Evolutionary conservation across 1,284 basidiomycete species (phyloP).

Genomic region (Apiotrichum montevideense): DNA sequence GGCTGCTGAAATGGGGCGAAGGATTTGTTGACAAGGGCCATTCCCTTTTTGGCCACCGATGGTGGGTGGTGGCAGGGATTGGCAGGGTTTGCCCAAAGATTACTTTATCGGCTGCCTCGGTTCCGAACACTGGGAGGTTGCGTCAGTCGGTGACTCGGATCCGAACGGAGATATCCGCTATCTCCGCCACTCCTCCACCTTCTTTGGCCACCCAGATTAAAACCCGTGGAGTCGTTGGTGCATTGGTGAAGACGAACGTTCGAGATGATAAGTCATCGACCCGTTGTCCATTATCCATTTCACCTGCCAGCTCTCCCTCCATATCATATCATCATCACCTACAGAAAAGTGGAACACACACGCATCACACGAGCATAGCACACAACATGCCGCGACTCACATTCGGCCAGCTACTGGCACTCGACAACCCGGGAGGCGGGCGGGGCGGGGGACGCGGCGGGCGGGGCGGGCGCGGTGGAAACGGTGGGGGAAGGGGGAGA

Average conservation of each 20-base stretch:
- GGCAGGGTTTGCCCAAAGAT: too few relatives aligned
- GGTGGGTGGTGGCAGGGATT: too few relatives aligned
- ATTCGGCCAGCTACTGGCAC: constrained; percentile 37
- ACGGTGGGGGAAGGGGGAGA: constrained; percentile 7
- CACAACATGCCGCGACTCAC: constrained; percentile 18
- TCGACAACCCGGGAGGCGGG: constrained; percentile 16
- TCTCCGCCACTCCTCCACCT: not conserved
- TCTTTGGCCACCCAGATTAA: not conserved
- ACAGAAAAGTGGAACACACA: not conserved
- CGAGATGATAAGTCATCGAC: not conserved
- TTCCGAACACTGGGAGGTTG: too few relatives aligned
- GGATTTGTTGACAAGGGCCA: too few relatives aligned
- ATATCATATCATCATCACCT: not conserved
- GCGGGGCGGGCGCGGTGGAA: constrained; percentile 12
- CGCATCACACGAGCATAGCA: not conserved
- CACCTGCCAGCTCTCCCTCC: not conserved
- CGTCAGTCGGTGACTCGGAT: too few relatives aligned
- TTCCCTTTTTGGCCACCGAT: too few relatives aligned
- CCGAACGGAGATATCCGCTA: not conserved
- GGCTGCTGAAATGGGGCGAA: too few relatives aligned
- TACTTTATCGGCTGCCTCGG: too few relatives aligned
- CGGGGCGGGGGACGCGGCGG: constrained; percentile 27
- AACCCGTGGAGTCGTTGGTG: not conserved
- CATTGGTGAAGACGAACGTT: not conserved
- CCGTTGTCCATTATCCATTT: not conserved